phyloP scores from a whole-genome alignment of 768 basidiomycete genomes.

The Termitomyces sp. region DNA sequence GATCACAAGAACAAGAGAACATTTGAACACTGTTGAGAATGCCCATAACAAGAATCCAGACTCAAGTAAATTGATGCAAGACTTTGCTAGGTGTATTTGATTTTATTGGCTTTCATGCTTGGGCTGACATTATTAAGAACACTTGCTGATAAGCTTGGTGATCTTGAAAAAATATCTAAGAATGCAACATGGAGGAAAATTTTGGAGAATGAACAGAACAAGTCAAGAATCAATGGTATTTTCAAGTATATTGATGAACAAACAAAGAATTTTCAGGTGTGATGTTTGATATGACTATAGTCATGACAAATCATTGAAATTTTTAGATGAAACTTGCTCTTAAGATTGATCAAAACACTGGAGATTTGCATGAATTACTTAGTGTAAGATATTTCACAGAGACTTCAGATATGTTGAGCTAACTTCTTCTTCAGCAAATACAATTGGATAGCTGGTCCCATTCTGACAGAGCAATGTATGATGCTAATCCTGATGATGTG shows the following conservation, averaged over 20 bases:
- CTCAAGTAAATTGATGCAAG: neutral
- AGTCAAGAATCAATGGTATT: neutral
- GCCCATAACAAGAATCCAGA: neutral
- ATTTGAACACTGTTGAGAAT: neutral
- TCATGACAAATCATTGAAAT: neutral
- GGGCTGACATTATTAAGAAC: neutral
- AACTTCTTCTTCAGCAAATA: neutral
- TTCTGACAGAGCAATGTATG: neutral
- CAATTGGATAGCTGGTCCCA: neutral
- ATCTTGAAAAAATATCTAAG: neutral
- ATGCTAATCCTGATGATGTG: neutral
- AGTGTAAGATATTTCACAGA: slow-evolving; percentile 5
- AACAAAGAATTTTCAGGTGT: slow-evolving; percentile 13
- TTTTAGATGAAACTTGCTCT: neutral
- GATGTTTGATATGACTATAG: neutral
- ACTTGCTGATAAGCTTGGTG: neutral
- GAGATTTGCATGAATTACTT: slow-evolving; percentile 8
- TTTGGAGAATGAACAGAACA: slow-evolving; percentile 9
- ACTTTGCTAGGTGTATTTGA: neutral
- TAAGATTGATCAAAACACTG: neutral
- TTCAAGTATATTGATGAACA: slow-evolving; percentile 5
- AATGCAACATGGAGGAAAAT: neutral
- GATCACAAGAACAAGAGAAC: neutral
- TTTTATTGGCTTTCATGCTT: neutral
- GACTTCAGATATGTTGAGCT: slow-evolving; percentile 16